Evolutionary conservation across 345 rosid species (phyloP).

Genomic region (Gossypium rotundifolium): DNA sequence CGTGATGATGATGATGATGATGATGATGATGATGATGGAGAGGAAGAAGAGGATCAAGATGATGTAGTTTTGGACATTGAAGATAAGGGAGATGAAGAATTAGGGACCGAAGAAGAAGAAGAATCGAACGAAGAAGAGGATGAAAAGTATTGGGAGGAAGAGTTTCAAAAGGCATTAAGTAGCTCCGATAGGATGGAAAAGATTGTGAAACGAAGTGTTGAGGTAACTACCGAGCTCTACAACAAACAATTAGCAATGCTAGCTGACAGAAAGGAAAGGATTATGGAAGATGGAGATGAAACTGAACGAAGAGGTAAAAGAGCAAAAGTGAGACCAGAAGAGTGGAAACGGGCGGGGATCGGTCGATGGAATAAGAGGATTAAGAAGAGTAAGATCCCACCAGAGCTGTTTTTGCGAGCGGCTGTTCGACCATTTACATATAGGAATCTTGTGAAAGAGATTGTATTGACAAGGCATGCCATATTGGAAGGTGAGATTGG

Average conservation of each 20-base stretch:
- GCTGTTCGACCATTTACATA: constrained; percentile 87
- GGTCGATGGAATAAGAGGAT: constrained; percentile 77
- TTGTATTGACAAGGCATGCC: constrained; percentile 89
- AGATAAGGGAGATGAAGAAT: constrained; percentile 29
- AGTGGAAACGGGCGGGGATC: constrained; percentile 67
- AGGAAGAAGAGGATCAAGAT: constrained; percentile 23
- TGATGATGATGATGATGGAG: constrained; percentile 18
- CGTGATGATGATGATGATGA: constrained; percentile 34
- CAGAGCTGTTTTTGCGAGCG: constrained; percentile 68
- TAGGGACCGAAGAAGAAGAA: constrained; percentile 19
- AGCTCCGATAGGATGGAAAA: constrained; percentile 77
- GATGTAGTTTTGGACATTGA: constrained; percentile 37
- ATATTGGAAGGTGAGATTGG: constrained; percentile 86
- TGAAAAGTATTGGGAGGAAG: constrained; percentile 61
- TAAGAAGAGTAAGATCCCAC: constrained; percentile 76
- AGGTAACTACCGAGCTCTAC: constrained; percentile 38
- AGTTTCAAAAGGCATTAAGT: constrained; percentile 52
- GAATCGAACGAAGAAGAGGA: constrained; percentile 51
- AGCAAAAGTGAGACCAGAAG: constrained; percentile 68
- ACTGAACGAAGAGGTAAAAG: constrained; percentile 54
- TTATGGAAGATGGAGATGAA: constrained; percentile 56
- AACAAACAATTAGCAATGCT: constrained; percentile 49
- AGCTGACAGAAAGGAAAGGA: constrained; percentile 20
- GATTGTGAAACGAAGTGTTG: constrained; percentile 56
- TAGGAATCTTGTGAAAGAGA: constrained; percentile 91